phyloP scores from a whole-genome alignment of 2,329 filamentous ascomycete species.

The Dothideomycetidae sp. region DNA sequence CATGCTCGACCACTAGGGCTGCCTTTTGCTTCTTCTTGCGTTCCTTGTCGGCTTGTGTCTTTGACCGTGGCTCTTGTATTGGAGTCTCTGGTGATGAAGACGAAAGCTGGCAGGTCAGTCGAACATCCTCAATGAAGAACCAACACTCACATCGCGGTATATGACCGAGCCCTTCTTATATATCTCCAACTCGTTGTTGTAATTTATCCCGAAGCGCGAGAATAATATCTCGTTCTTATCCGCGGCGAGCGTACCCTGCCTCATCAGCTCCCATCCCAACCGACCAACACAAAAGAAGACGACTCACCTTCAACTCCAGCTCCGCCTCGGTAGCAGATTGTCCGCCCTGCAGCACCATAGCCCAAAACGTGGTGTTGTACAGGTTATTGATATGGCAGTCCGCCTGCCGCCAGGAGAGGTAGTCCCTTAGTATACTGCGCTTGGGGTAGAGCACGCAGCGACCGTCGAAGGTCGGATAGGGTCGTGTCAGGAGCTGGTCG shows the following conservation, averaged over 20 bases:
- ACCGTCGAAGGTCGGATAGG: slow-evolving; percentile 83
- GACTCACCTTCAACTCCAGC: slow-evolving; percentile 53
- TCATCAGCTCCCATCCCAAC: not conserved
- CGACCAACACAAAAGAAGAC: not conserved
- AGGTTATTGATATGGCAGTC: slow-evolving; percentile 98
- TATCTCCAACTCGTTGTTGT: slow-evolving; percentile 89
- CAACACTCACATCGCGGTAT: slow-evolving; percentile 42
- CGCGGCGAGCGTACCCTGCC: slow-evolving; percentile 61
- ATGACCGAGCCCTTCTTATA: slow-evolving; percentile 88
- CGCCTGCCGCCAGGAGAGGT: slow-evolving; percentile 92
- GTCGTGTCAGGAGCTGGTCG: slow-evolving; percentile 52
- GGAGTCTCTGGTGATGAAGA: not conserved
- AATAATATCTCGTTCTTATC: slow-evolving; percentile 98
- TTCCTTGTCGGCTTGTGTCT: slow-evolving; percentile 70
- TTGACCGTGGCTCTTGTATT: slow-evolving; percentile 50
- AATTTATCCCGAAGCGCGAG: slow-evolving; percentile 79
- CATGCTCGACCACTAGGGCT: slow-evolving; percentile 63
- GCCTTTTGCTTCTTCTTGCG: slow-evolving; percentile 71
- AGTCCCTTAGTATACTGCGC: slow-evolving; percentile 71
- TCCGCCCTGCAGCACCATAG: slow-evolving; percentile 63
- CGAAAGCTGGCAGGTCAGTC: slow-evolving; percentile 1
- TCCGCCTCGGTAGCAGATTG: slow-evolving; percentile 69
- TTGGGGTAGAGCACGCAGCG: slow-evolving; percentile 82
- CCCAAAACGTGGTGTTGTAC: slow-evolving; percentile 96
- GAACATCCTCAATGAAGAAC: not conserved